A percentile compares a stretch with the other conserved stretches of the same genome.
Conservation (phyloP, 306 rosid species). For the Pyrus betulifolia region DNA sequence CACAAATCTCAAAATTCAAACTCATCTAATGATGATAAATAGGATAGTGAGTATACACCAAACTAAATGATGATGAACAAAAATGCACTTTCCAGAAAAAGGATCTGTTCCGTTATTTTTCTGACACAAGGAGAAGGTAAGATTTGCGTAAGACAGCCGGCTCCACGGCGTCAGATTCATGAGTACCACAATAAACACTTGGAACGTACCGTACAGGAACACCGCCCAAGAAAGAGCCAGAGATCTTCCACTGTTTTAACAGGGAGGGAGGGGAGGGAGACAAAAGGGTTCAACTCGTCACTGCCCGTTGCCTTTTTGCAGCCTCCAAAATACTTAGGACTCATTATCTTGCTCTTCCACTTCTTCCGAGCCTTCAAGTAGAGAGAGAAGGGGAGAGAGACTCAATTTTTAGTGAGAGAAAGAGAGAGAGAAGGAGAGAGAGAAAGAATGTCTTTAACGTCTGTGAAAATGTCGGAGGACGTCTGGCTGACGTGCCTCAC, state of each 20-base stretch:
- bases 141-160: too few relatives aligned
- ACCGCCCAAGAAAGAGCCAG: neutral
- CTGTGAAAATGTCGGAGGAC: constrained; percentile 88
- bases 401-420: neutral
- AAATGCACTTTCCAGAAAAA: too few relatives aligned
- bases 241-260: neutral
- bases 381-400: neutral
- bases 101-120: too few relatives aligned
- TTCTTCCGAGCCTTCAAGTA: neutral
- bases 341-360: neutral
- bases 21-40: too few relatives aligned
- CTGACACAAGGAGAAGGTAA: too few relatives aligned
- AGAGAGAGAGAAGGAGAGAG: neutral
- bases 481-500: constrained; percentile 92
- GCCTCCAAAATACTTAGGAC: neutral
- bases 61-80: too few relatives aligned
- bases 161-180: too few relatives aligned
- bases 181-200: neutral
- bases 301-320: neutral
- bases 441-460: constrained; percentile 60
- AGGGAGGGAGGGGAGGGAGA: too few relatives aligned
- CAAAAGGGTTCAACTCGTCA: neutral
- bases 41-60: too few relatives aligned
- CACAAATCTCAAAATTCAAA: too few relatives aligned
- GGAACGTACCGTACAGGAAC: neutral